These are phyloP conservation scores for Skeletonema grethae DNA, from an alignment of 108 stramenopile species.

Conservation along the genomic window DNA sequence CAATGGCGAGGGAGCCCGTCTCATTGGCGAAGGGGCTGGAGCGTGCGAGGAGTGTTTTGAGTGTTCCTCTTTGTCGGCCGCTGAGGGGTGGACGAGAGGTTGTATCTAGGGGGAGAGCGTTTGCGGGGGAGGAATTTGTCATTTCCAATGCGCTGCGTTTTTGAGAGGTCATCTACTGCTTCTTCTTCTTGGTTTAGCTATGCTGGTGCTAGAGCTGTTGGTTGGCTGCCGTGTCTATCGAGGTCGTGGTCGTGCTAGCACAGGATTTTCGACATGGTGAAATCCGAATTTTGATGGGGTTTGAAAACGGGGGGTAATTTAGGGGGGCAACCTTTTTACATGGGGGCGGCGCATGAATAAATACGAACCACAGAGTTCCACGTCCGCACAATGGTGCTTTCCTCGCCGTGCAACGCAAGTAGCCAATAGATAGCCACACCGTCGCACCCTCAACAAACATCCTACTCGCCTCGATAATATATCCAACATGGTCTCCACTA, in stretches of 20 bases:
- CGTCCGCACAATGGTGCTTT: no score
- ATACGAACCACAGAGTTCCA: no score
- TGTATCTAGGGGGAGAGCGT: neutral
- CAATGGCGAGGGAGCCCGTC: slow-evolving; percentile 75
- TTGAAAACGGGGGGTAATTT: no score
- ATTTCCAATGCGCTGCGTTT: slow-evolving; percentile 40
- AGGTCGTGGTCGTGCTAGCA: no score
- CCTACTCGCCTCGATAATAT: neutral
- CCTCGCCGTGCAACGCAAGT: no score
- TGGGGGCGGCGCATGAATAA: no score
- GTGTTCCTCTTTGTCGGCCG: slow-evolving; percentile 50
- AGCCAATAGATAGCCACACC: no score
- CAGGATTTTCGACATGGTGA: no score
- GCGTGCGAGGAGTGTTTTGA: slow-evolving; percentile 68
- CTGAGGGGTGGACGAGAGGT: slow-evolving; percentile 14
- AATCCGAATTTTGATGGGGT: no score
- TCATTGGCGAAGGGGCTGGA: slow-evolving; percentile 78
- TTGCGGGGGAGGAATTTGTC: neutral
- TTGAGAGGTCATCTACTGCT: neutral
- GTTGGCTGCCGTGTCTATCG: neutral
- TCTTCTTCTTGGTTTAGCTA: neutral
- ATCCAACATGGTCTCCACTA: neutral
- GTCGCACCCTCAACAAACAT: no score
- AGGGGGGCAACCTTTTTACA: no score
- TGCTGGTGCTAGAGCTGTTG: slow-evolving; percentile 1